Conservation (phyloP, 1,139 yeast genomes). For the Geotrichum restrictum region DNA sequence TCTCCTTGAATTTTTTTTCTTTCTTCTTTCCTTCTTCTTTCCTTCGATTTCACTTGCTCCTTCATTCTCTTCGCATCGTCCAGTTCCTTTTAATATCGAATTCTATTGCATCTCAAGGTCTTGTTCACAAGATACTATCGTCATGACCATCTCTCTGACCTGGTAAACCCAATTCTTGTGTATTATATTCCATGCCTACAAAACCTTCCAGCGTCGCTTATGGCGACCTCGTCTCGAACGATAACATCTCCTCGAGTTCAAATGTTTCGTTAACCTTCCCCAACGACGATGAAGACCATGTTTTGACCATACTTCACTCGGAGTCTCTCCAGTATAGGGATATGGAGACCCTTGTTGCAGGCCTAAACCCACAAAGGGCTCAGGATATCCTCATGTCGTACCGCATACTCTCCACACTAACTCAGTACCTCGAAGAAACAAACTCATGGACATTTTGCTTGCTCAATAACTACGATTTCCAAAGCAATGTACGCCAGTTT, state of each 20-base stretch:
- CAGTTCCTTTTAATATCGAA: background rate
- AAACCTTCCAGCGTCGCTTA: constrained; percentile 4
- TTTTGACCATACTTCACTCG: constrained; percentile 29
- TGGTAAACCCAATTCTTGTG: background rate
- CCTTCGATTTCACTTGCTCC: no score
- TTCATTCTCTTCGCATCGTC: background rate
- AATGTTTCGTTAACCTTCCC: background rate
- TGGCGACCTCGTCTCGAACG: constrained; percentile 4
- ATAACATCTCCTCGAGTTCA: constrained; percentile 15
- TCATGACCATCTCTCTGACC: background rate
- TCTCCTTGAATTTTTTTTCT: background rate
- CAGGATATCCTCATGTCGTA: constrained; percentile 34
- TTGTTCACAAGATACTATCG: background rate
- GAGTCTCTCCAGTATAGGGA: constrained; percentile 28
- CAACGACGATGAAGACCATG: constrained; percentile 29
- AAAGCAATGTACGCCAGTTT: constrained; percentile 32
- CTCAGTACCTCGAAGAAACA: constrained; percentile 32
- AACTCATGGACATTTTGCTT: constrained; percentile 35
- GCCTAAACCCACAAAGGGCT: constrained; percentile 28
- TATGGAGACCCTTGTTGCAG: constrained; percentile 30
- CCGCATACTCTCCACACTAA: constrained; percentile 31
- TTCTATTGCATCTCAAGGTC: background rate
- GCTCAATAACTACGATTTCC: constrained; percentile 33
- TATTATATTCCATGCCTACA: background rate
- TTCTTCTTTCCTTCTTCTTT: background rate